Evolutionary conservation across 768 basidiomycete species (phyloP), one percentile per base, ranked within the genome.

Genomic region (Mrakia hoshinonis): DNA sequence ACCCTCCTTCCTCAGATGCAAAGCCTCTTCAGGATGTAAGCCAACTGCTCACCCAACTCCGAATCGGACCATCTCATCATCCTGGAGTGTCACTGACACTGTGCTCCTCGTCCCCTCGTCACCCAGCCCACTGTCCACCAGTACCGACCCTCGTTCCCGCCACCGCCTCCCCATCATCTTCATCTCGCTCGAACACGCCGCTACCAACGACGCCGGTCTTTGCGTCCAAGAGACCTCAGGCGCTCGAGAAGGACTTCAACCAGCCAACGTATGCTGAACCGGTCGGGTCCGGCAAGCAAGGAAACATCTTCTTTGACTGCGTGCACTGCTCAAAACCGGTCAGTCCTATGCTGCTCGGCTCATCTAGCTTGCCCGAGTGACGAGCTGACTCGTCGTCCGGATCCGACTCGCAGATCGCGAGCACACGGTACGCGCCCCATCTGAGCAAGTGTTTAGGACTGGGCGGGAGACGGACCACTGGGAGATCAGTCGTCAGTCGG

Each of bases 361-460:
- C 48, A 4, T 39, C 29, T 15, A 46, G 39, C 6, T 34, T 48
- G 62, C 24, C 36, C 43, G 15, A 63, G 38, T 24, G 6, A n/a
- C n/a, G n/a, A n/a, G n/a, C n/a, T n/a, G n/a, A n/a, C n/a, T n/a
- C n/a, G n/a, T 24, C 39, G n/a, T 26, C 48, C 39, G 15, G 26
- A 65, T 24, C 6, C 15, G 20, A 34, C 4, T 52, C 48, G 48
- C n/a, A 66, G 65, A 66, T 52, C 20, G 65, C 51, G 7, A 51
- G 48, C 15, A 51, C 15, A 3, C 46, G 65, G 7, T 66, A 66
- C 47, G 65, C 65, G 2, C 65, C 65, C 24, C 65, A 66, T 52
- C 65, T 66, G 39, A 47, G 43, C 7, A 66, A 66, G 65, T 66
- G 65, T 51, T 20, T 51, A 36, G 65, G 65, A 9, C 46, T 49